phyloP scores from a whole-genome alignment of 441 rosid species.

The Cnidoscolus chayamansa region DNA sequence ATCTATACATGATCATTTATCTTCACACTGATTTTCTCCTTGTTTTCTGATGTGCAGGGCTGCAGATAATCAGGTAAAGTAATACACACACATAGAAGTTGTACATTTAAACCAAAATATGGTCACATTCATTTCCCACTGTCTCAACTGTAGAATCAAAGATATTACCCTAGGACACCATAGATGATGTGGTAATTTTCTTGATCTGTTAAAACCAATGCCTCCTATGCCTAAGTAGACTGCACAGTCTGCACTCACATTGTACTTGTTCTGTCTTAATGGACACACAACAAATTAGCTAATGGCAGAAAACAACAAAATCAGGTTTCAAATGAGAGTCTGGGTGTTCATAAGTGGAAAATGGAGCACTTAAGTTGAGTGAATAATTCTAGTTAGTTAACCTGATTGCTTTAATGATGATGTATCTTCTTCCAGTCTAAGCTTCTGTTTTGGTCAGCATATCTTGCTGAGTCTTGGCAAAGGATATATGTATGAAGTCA shows the following conservation, averaged over 20 bases:
- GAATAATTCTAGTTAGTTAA: too few relatives aligned
- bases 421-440: too few relatives aligned
- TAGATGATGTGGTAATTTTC: not conserved
- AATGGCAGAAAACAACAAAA: not conserved
- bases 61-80: conserved; percentile 77
- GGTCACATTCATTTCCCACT: not conserved
- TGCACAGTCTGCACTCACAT: not conserved
- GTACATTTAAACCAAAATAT: not conserved
- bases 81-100: not conserved
- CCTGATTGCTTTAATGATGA: too few relatives aligned
- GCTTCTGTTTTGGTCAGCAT: too few relatives aligned
- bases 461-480: too few relatives aligned
- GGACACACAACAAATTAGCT: not conserved
- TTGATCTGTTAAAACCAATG: not conserved
- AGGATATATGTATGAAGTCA: too few relatives aligned
- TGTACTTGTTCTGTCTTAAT: not conserved
- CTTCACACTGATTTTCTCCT: conserved; percentile 23
- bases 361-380: too few relatives aligned
- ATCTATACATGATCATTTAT: not conserved
- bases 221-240: not conserved
- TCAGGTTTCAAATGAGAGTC: too few relatives aligned
- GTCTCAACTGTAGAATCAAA: not conserved
- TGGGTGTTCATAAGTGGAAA: too few relatives aligned
- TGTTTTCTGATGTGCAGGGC: conserved; percentile 67
- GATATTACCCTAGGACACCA: not conserved